Percentiles rank a stretch among this genome's conserved stretches.
These are phyloP conservation scores for Ustilago lituana DNA, from an alignment of 1,284 basidiomycete genomes.

Conservation along the genomic window DNA sequence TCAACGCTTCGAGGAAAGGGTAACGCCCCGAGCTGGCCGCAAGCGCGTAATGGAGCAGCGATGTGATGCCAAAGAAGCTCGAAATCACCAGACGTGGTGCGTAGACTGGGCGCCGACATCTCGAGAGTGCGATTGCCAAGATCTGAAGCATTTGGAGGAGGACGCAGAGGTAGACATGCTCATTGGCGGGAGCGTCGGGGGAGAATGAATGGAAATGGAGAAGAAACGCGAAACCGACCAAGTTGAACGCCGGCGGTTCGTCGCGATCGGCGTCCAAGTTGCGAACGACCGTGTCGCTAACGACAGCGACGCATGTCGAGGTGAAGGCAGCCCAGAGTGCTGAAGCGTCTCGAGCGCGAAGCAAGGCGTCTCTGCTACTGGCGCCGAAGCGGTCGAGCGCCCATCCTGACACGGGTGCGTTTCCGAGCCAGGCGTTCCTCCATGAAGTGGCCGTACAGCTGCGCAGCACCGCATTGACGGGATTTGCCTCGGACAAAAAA, in stretches of 20 bases:
- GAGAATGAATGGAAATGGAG: conserved; percentile 56
- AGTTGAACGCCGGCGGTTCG: conserved; percentile 59
- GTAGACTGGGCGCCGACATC: conserved; percentile 36
- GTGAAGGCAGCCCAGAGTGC: conserved; percentile 50
- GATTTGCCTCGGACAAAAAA: conserved; percentile 24
- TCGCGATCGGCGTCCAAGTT: conserved; percentile 53
- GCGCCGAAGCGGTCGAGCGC: conserved; percentile 33
- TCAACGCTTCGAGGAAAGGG: conserved; percentile 56
- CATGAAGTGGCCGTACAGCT: conserved; percentile 17
- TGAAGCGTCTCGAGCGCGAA: conserved; percentile 38
- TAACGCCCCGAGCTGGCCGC: conserved; percentile 42
- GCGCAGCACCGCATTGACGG: conserved; percentile 14
- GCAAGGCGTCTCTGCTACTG: conserved; percentile 29
- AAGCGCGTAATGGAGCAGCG: conserved; percentile 51
- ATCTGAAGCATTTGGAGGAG: conserved; percentile 57
- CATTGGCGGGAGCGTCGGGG: conserved; percentile 48
- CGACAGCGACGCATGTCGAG: conserved; percentile 38
- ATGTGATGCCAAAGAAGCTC: conserved; percentile 44
- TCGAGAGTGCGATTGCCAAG: conserved; percentile 26
- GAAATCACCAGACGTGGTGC: conserved; percentile 51
- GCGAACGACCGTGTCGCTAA: conserved; percentile 44
- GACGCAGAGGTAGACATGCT: conserved; percentile 60
- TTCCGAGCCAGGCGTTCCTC: conserved; percentile 39
- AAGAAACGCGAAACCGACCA: conserved; percentile 59
- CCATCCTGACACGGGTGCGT: conserved; percentile 37